Base-by-base conservation (phyloP, 306 rosid genomes). In the Dryas drummondii region DNA sequence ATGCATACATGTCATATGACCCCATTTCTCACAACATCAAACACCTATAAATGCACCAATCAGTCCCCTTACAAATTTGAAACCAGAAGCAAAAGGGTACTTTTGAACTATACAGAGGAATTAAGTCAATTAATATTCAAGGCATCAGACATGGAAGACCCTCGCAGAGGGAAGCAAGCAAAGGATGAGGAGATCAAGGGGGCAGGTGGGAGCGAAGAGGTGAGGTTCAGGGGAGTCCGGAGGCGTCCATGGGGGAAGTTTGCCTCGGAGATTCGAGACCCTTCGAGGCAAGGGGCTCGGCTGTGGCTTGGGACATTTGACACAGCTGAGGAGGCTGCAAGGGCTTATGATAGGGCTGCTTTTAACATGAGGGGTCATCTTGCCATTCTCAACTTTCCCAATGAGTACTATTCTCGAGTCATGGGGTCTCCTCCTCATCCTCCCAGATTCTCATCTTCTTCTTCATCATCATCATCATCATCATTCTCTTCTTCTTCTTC, bases 191-290 rank as follows among this genome's bases (percentile, higher is more conserved):
- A 79, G 79, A 32, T 1, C 37, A 32, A 32, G 37, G 37, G 37
- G 37, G 37, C 37, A 32, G 37, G 37, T 32, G 85, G 27, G 7
- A 62, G 45, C 74, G 90, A 85, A 22, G 92, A 85, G 51, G 87
- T 79, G 46, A 76, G 82, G 37, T 91, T 74, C 79, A 87, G 97
- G 0, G 97, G 97, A 0, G 97, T 89, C 5, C 45, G 97, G 26
- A 61, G 90, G 78, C 61, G 97, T 83, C 97, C 97, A 0, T 91
- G 93, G 97, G 97, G 97, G 66, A 91, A 91, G 84, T 91, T 84
- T 2, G 97, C 94, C 8, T 85, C 97, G n/a, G 96, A 89, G 85
- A 91, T 91, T 60, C 80, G 97, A 62, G 97, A 91, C 68, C 93
- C 97, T 0, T 64, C 93, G 0, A 89, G 79, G 83, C 93, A 87